Percentiles rank a stretch among this genome's conserved stretches.
phyloP scores from a whole-genome alignment of 345 rosid species.

The Lepidium africanum region DNA sequence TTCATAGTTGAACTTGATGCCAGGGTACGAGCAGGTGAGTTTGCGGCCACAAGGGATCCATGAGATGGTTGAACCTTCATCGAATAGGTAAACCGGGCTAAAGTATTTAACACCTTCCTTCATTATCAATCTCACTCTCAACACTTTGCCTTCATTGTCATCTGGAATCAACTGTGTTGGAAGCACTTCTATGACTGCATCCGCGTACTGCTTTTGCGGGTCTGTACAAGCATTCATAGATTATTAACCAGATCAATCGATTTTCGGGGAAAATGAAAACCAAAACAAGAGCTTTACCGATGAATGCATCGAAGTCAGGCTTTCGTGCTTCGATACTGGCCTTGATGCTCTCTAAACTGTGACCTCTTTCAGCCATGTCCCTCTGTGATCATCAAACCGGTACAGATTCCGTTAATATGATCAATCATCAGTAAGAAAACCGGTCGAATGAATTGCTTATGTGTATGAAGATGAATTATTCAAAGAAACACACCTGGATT shows the following conservation, averaged over 20 bases:
- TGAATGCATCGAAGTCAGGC: constrained; percentile 92
- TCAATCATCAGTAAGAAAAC: not conserved
- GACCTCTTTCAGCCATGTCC: constrained; percentile 99
- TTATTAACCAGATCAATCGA: not conserved
- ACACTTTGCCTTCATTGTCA: constrained; percentile 86
- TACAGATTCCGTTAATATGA: not conserved
- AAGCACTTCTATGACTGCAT: constrained; percentile 88
- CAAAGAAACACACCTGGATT: constrained; percentile 35
- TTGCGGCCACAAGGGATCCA: constrained; percentile 99
- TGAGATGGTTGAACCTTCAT: constrained; percentile 83
- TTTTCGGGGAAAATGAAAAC: not conserved
- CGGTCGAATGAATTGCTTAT: not conserved
- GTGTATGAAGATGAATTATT: not conserved
- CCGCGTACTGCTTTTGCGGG: constrained; percentile 92
- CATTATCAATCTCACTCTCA: constrained; percentile 91
- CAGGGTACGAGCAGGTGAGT: constrained; percentile 96
- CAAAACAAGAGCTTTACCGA: constrained; percentile 40
- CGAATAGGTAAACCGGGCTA: constrained; percentile 86
- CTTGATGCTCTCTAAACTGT: constrained; percentile 96
- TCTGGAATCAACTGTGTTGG: constrained; percentile 83
- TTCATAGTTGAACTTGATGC: constrained; percentile 78
- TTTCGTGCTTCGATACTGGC: constrained; percentile 96
- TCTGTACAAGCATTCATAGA: constrained; percentile 38
- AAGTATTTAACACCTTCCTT: constrained; percentile 86
- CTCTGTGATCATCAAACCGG: constrained; percentile 43